Base-by-base conservation (phyloP, 2,329 filamentous ascomycete genomes). In the Dryadomyces sulphureus region DNA sequence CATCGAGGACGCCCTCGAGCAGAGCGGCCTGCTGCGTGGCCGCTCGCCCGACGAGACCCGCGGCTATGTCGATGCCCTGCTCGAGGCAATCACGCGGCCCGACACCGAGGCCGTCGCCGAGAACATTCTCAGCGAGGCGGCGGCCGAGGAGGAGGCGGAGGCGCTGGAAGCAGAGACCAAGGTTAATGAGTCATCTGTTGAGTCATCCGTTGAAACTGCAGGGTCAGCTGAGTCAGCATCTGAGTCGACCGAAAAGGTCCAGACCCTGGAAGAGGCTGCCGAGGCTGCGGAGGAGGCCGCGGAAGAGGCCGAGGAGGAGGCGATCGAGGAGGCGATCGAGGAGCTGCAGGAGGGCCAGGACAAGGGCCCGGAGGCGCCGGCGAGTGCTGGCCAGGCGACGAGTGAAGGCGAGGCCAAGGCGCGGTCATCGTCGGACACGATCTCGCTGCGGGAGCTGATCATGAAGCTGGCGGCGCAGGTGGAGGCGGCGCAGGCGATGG, bases 1-100 rank as follows among this genome's bases (percentile, higher is more conserved):
- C 5, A 69, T 78, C 21, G 65, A 72, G 48, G 65, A 73, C 38
- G 73, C 74, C 1, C 62, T 78, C 2, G 65, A 71, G 48, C 67
- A 73, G 55, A 74, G 70, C 48, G 72, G 72, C 3, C 62, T 77
- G 7, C 60, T 77, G 16, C 60, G 60, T 19, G 65, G 62, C 14
- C 66, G 63, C 44, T 65, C 67, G 0, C 59, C 64, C 5, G 60
- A 64, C 12, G 70, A 77, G 50, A 65, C 62, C 17, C 63, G 65
- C 12, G 59, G 60, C 14, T 72, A 73, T 47, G 60, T 77, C 7
- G 66, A 73, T 43, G 63, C 65, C 3, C 61, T 78, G 22, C 63
- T 77, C 4, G 62, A 66, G 38, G 67, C 71, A 6, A 56, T 77
- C 19, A 68, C 64, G 6, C 59, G 53, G 21, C 34, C 45, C 12